These are phyloP conservation scores for Ascochyta clinopodiicola DNA, from an alignment of 2,329 filamentous ascomycete species.

Conservation along the genomic window DNA sequence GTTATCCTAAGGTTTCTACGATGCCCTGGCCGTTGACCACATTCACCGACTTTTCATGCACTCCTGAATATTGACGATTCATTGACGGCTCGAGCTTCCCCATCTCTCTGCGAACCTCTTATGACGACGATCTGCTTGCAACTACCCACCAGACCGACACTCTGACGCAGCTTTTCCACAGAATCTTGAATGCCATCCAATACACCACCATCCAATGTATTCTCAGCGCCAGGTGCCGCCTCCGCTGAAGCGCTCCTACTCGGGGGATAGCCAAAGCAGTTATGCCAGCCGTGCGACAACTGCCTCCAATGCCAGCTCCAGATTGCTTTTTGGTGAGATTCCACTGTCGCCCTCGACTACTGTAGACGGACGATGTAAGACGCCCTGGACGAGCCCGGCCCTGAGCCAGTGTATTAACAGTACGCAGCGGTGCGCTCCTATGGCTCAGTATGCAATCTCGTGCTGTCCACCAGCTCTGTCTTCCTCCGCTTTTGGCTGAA, in stretches of 20 bases:
- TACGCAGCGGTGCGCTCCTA: conserved; percentile 52
- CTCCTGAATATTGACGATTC: conserved; percentile 20
- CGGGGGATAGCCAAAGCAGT: conserved; percentile 47
- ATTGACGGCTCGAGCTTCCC: conserved; percentile 18
- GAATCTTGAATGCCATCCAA: conserved; percentile 26
- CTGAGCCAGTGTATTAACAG: conserved; percentile 28
- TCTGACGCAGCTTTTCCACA: conserved; percentile 18
- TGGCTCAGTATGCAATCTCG: conserved; percentile 57
- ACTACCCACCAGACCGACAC: conserved; percentile 16
- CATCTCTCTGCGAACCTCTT: conserved; percentile 17
- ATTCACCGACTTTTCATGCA: conserved; percentile 26
- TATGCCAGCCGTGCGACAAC: conserved; percentile 44
- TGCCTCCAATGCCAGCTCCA: conserved; percentile 47
- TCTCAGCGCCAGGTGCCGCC: conserved; percentile 42
- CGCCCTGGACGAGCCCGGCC: conserved; percentile 3
- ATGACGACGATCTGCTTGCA: conserved; percentile 18
- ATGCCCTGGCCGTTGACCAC: conserved; percentile 25
- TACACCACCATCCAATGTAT: conserved; percentile 36
- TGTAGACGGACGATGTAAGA: conserved; percentile 47
- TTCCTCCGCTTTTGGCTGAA: conserved; percentile 59
- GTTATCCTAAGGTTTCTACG: conserved; percentile 41
- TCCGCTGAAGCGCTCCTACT: conserved; percentile 48
- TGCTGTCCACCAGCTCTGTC: conserved; percentile 56
- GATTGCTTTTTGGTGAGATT: conserved; percentile 59
- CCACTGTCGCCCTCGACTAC: conserved; percentile 51